Conservation (phyloP, 768 basidiomycete genomes). For the Boletus vinaceobasis region DNA sequence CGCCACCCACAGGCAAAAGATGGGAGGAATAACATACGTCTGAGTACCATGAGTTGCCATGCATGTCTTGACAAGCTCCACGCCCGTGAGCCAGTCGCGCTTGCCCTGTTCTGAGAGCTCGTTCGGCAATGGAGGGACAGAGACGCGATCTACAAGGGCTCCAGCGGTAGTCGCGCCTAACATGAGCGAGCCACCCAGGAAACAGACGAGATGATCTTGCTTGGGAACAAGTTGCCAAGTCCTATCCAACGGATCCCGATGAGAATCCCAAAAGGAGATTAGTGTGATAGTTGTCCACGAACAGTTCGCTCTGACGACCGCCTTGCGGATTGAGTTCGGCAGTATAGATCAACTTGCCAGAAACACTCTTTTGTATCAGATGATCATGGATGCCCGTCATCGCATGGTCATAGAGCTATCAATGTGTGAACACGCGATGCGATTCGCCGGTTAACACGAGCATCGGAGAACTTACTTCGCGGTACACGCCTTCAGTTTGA, state of each 20-base stretch:
- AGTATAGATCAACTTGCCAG: slow-evolving; percentile 67
- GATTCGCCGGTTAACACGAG: not conserved
- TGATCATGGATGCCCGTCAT: slow-evolving; percentile 78
- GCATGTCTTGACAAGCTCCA: slow-evolving; percentile 83
- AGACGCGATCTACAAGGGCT: slow-evolving; percentile 49
- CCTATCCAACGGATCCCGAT: slow-evolving; percentile 34
- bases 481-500: slow-evolving; percentile 71
- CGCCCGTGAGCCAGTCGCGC: slow-evolving; percentile 81
- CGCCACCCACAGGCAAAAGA: not conserved
- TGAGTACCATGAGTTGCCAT: slow-evolving; percentile 80
- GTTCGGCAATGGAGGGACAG: slow-evolving; percentile 61
- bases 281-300: slow-evolving; percentile 14
- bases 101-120: slow-evolving; percentile 59
- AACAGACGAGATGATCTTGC: slow-evolving; percentile 96
- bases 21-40: slow-evolving; percentile 51
- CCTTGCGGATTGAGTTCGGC: slow-evolving; percentile 73
- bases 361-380: slow-evolving; percentile 63
- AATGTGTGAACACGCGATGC: not conserved
- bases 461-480: slow-evolving; percentile 47
- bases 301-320: slow-evolving; percentile 32
- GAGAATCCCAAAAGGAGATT: slow-evolving; percentile 4
- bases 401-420: slow-evolving; percentile 86
- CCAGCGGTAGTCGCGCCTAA: slow-evolving; percentile 78
- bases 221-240: slow-evolving; percentile 77
- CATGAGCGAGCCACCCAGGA: slow-evolving; percentile 89